Base-by-base conservation (phyloP, 768 basidiomycete species). In the Phylloporus sp. region DNA sequence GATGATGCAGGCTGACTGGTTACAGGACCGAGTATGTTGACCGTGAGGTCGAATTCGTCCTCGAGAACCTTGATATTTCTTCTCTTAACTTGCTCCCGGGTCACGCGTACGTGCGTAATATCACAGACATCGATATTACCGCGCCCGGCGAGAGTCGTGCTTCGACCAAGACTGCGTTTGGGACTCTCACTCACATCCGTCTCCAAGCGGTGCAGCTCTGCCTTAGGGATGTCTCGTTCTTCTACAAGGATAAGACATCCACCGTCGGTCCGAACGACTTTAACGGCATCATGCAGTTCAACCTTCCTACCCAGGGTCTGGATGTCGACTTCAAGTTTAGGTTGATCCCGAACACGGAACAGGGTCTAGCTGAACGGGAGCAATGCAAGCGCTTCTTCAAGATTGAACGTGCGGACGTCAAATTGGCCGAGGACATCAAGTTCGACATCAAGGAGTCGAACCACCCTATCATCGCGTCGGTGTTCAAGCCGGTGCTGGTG, bases 21-120 rank as follows among this genome's bases (percentile, higher is more conserved):
- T 14, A 1, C 26, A 87, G 86, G 50, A 86, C 78, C 6, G 86
- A 88, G 53, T 88, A 80, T 62, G 79, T 80, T 43, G 84, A 88
- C 54, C 44, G 63, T 0, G 80, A 86, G 35, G 71, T 79, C 38
- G 85, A 88, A 55, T 82, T 88, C 48, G 81, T 86, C 2, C 76
- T 88, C 35, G 86, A 88, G 61, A 82, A 87, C 56, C 69, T 88
- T 26, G 78, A 86, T 53, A 70, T 88, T 17, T 84, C 84, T 3
- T 77, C 78, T 0, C 72, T 86, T 62, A 76, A 75, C 39, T 66
- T 86, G 23, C 74, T 84, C 14, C 86, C 86, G 0, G 83, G 84
- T 0, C 82, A 84, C 40, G 78, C 80, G 7, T 84, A 79, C 62
- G 76, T 87, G 28, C 80, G 84, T 47, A 84, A 86, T 56, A 82